These are phyloP conservation scores for Fistulifera solaris DNA, from an alignment of 108 stramenopile genomes.

Conservation along the genomic window DNA sequence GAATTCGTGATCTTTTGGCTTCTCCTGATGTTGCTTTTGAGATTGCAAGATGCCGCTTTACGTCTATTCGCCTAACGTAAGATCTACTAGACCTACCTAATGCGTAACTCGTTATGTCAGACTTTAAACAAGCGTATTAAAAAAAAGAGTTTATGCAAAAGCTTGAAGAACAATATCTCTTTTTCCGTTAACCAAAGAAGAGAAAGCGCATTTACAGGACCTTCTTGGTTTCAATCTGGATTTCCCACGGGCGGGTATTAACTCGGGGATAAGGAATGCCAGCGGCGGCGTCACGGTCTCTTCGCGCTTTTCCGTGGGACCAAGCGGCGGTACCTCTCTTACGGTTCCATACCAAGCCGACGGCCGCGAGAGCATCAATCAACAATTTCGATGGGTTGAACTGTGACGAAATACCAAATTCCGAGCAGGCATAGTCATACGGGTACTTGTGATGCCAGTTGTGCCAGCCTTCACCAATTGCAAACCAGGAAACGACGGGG, in stretches of 20 bases:
- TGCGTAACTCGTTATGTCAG: too few relatives aligned
- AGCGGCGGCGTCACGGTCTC: slow-evolving; percentile 63
- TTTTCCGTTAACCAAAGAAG: too few relatives aligned
- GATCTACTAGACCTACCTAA: too few relatives aligned
- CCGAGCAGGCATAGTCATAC: slow-evolving; percentile 95
- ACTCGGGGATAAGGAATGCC: slow-evolving; percentile 70
- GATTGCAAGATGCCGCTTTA: too few relatives aligned
- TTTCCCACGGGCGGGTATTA: slow-evolving; percentile 81
- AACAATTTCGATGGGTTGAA: slow-evolving; percentile 97
- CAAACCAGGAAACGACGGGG: slow-evolving; percentile 88
- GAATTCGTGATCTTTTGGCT: too few relatives aligned
- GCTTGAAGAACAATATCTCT: too few relatives aligned
- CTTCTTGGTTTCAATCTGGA: slow-evolving; percentile 11
- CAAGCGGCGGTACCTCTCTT: slow-evolving; percentile 88
- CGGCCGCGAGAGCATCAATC: slow-evolving; percentile 75
- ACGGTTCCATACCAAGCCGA: slow-evolving; percentile 89
- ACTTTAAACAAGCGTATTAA: too few relatives aligned
- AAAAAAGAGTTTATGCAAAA: too few relatives aligned
- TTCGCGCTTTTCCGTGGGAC: slow-evolving; percentile 77
- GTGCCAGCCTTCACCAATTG: slow-evolving; percentile 99
- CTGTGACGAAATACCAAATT: slow-evolving; percentile 91
- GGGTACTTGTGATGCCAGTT: slow-evolving; percentile 99
- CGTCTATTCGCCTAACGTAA: too few relatives aligned
- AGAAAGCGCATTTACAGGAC: too few relatives aligned
- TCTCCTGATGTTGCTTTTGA: too few relatives aligned